A percentile compares a stretch with the other conserved stretches of the same genome.
These are phyloP conservation scores for Candida mesenterica DNA, from an alignment of 1,139 yeast genomes.

Conservation along the genomic window DNA sequence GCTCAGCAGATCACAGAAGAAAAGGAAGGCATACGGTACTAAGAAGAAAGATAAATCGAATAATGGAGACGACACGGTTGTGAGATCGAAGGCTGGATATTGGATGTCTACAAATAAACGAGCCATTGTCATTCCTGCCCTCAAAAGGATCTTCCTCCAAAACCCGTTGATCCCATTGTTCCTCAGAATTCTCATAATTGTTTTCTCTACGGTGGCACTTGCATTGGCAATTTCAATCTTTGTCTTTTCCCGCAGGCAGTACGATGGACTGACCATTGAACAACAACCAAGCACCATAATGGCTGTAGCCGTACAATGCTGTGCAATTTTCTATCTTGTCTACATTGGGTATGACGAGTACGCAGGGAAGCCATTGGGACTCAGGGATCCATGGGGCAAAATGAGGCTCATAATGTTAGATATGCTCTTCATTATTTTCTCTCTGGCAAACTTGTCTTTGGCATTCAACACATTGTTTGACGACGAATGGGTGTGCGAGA, in stretches of 20 bases:
- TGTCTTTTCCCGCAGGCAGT: constrained; percentile 41
- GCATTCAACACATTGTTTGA: constrained; percentile 84
- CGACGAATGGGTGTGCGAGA: constrained; percentile 74
- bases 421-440: constrained; percentile 81
- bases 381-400: constrained; percentile 80
- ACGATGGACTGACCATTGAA: constrained; percentile 44
- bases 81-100: constrained; percentile 59
- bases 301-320: constrained; percentile 83
- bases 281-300: constrained; percentile 91
- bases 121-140: constrained; percentile 52
- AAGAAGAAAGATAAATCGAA: constrained; percentile 11
- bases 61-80: constrained; percentile 31
- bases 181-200: constrained; percentile 65
- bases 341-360: constrained; percentile 91
- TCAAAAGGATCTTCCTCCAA: constrained; percentile 59
- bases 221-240: constrained; percentile 68
- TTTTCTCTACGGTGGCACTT: constrained; percentile 60
- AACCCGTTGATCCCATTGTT: constrained; percentile 82
- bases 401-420: constrained; percentile 77
- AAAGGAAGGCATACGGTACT: background rate
- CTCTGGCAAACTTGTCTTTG: constrained; percentile 85
- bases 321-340: constrained; percentile 72
- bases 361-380: constrained; percentile 85
- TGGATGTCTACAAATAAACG: constrained; percentile 68
- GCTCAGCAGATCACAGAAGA: constrained; percentile 3